Percentiles rank a stretch among this genome's conserved stretches.
These are phyloP conservation scores for Calonectria pteridis DNA, from an alignment of 2,329 filamentous ascomycete genomes.

Conservation along the genomic window DNA sequence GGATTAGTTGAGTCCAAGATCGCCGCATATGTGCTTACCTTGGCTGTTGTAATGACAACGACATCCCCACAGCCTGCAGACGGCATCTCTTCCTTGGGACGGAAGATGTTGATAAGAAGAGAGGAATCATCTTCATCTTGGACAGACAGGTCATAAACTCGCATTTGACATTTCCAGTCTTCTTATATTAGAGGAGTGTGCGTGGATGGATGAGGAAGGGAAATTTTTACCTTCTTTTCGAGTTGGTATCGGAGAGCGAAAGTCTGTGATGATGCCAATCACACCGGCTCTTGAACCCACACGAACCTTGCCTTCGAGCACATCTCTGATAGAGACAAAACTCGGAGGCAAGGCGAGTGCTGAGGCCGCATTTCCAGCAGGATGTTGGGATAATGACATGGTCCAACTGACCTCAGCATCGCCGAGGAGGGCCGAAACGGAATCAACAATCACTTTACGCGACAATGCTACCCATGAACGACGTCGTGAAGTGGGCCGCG, in stretches of 20 bases:
- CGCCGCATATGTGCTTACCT: constrained; percentile 53
- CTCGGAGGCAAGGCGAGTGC: constrained; percentile 34
- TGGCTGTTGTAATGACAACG: constrained; percentile 63
- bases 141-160: constrained; percentile 69
- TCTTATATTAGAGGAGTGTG: constrained; percentile 19
- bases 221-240: constrained; percentile 61
- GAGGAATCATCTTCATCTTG: constrained; percentile 55
- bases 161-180: constrained; percentile 74
- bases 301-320: constrained; percentile 56
- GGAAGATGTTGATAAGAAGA: constrained; percentile 72
- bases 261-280: constrained; percentile 79
- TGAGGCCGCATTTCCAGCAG: constrained; percentile 20
- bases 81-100: constrained; percentile 62
- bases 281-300: constrained; percentile 63
- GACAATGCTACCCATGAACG: constrained; percentile 17
- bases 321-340: constrained; percentile 51
- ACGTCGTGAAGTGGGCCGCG: constrained; percentile 10
- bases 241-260: constrained; percentile 64
- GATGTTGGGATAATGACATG: constrained; percentile 22
- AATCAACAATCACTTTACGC: constrained; percentile 6
- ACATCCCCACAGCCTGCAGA: constrained; percentile 55
- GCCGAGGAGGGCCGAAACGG: not conserved
- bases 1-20: not conserved
- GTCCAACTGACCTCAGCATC: constrained; percentile 4
- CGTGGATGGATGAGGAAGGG: not conserved